These are phyloP conservation scores for Phoma herbarum DNA, from an alignment of 2,329 filamentous ascomycete genomes.

Conservation along the genomic window DNA sequence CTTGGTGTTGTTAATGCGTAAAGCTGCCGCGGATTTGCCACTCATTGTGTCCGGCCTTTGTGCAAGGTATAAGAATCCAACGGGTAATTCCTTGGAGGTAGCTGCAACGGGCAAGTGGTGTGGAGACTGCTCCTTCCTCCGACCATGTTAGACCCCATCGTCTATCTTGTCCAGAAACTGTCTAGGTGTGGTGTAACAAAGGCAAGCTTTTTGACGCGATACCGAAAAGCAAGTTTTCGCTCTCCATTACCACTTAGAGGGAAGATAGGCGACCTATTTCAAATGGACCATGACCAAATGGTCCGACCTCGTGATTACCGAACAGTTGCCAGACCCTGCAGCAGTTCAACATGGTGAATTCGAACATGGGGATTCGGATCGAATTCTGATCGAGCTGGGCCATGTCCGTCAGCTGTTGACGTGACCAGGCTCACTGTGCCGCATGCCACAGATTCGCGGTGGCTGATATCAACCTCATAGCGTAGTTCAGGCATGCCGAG, in stretches of 20 bases:
- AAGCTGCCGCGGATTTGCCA: not conserved
- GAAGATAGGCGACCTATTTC: not conserved
- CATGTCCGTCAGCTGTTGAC: not conserved
- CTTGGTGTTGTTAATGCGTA: slow-evolving; percentile 12
- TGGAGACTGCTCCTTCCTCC: not conserved
- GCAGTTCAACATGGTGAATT: not conserved
- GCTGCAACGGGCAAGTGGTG: not conserved
- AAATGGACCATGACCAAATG: not conserved
- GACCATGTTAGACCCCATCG: not conserved
- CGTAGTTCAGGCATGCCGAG: slow-evolving; percentile 1
- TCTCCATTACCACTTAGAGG: not conserved
- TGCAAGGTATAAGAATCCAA: not conserved
- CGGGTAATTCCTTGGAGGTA: not conserved
- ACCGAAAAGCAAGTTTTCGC: not conserved
- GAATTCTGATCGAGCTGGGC: not conserved
- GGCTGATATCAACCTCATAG: not conserved
- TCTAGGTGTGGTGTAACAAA: slow-evolving; percentile 1
- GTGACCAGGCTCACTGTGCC: not conserved
- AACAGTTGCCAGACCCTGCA: not conserved
- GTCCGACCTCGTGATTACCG: not conserved
- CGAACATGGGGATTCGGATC: not conserved
- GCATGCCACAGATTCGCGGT: not conserved
- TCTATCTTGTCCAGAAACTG: slow-evolving; percentile 4
- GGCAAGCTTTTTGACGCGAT: not conserved
- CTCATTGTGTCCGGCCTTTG: not conserved